Percentiles rank a stretch among this genome's conserved stretches.
Evolutionary conservation across 2,329 filamentous ascomycete species (phyloP).

Genomic region (Penicillium sclerotigenum): DNA sequence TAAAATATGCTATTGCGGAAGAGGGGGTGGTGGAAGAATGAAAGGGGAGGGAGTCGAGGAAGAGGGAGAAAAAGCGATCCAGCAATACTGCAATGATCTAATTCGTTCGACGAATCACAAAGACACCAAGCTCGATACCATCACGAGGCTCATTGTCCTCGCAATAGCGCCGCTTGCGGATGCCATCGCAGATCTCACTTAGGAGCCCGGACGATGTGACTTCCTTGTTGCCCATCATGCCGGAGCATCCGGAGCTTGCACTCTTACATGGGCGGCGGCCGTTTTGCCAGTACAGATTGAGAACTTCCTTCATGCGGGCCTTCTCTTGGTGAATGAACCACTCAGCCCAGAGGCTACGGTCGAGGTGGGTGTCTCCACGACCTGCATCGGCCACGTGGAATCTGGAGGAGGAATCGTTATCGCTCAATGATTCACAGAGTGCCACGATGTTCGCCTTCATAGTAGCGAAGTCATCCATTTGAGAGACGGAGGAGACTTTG

Average conservation of each 20-base stretch:
- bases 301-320: conserved; percentile 53
- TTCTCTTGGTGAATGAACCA: conserved; percentile 67
- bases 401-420: conserved; percentile 37
- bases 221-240: conserved; percentile 40
- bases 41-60: not conserved
- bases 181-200: conserved; percentile 57
- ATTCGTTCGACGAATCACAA: conserved; percentile 47
- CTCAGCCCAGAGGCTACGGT: conserved; percentile 57
- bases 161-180: conserved; percentile 51
- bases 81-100: conserved; percentile 15
- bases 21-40: conserved; percentile 6
- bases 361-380: conserved; percentile 50
- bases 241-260: conserved; percentile 22
- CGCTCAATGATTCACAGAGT: conserved; percentile 42
- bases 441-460: conserved; percentile 44
- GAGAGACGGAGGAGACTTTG: conserved; percentile 51
- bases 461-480: conserved; percentile 54
- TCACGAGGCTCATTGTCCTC: conserved; percentile 43
- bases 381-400: conserved; percentile 51
- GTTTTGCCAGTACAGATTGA: conserved; percentile 44
- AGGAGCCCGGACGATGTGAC: conserved; percentile 56
- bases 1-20: conserved; percentile 20
- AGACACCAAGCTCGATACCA: conserved; percentile 48
- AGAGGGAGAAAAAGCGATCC: not conserved
- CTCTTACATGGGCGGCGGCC: conserved; percentile 34